Evolutionary conservation across 1,139 yeast species (phyloP).

Genomic region (Yamadazyma siamensis): DNA sequence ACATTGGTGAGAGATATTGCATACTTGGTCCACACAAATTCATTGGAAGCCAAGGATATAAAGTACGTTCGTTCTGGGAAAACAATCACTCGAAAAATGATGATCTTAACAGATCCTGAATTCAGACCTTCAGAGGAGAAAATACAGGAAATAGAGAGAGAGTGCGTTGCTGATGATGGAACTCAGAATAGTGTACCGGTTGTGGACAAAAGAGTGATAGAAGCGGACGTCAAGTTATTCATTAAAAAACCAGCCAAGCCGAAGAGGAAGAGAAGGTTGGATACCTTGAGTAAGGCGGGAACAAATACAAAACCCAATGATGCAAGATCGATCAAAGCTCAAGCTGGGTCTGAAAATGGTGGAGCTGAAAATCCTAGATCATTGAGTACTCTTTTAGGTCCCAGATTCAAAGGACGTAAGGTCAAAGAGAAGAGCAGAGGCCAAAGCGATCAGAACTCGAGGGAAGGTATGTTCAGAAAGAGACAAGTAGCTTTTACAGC

Average conservation of each 20-base stretch:
- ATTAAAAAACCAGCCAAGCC: constrained; percentile 10
- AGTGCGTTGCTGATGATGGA: constrained; percentile 24
- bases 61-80: constrained; percentile 28
- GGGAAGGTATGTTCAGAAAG: constrained; percentile 11
- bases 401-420: constrained; percentile 12
- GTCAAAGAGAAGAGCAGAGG: constrained; percentile 7
- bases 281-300: neutral
- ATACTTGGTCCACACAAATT: constrained; percentile 19
- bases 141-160: constrained; percentile 23
- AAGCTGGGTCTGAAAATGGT: constrained; percentile 1
- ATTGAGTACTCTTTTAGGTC: constrained; percentile 7
- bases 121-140: constrained; percentile 25
- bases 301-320: neutral
- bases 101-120: constrained; percentile 27
- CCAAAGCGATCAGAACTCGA: constrained; percentile 3
- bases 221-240: constrained; percentile 29
- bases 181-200: constrained; percentile 4
- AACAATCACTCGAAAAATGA: constrained; percentile 28
- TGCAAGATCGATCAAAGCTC: neutral
- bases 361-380: constrained; percentile 3
- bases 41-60: constrained; percentile 27
- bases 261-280: constrained; percentile 12
- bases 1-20: constrained; percentile 47
- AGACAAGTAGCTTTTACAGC: constrained; percentile 32
- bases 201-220: constrained; percentile 22